Evolutionary conservation across 2,329 filamentous ascomycete genomes (phyloP), one percentile per base, ranked within the genome.

Genomic region (Diaporthe sp.): DNA sequence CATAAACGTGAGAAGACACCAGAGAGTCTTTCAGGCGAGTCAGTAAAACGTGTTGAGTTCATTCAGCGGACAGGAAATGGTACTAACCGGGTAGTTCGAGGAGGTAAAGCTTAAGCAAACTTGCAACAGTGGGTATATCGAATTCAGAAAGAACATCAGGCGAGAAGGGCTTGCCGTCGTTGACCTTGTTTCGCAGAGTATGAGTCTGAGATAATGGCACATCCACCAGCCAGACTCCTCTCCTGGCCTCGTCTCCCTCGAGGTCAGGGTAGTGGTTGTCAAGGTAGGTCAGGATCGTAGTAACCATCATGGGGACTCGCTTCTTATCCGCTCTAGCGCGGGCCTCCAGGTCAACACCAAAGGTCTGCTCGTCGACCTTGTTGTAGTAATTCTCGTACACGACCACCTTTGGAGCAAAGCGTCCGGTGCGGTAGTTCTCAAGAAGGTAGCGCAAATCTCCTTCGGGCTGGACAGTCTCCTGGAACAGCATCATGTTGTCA

Each of bases 311-410:
- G 25, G 97, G 97, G 31, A 99, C 97, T 68, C 97, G 94, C 86
- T 99, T 99, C 84, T 96, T 94, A 84, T 99, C 97, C 71, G 95
- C 96, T 79, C 96, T 90, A 61, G 97, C 97, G 79, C 97, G 90
- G 51, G 96, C 95, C 85, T 99, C 97, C n/a, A 99, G 91, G 82
- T 99, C 97, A 73, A 99, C 95, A 79, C 97, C 97, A 82, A 98
- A 99, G 0, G 95, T 98, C 89, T 98, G 96, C 82, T 98, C 96
- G 83, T 98, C 97, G 34, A 98, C 95, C 79, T 94, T 95, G 85
- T 98, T 98, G 88, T 99, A 99, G 86, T 99, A 99, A 84, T 98
- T 99, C 86, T 99, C 97, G 85, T 99, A 99, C 4, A 95, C 94
- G 63, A 95, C 92, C 39, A 98, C 96, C 81, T 92, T 96, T 12